A percentile compares a stretch with the other conserved stretches of the same genome.
These are phyloP conservation scores for Apocynum venetum DNA, from an alignment of 257 asterid genomes.

Conservation along the genomic window DNA sequence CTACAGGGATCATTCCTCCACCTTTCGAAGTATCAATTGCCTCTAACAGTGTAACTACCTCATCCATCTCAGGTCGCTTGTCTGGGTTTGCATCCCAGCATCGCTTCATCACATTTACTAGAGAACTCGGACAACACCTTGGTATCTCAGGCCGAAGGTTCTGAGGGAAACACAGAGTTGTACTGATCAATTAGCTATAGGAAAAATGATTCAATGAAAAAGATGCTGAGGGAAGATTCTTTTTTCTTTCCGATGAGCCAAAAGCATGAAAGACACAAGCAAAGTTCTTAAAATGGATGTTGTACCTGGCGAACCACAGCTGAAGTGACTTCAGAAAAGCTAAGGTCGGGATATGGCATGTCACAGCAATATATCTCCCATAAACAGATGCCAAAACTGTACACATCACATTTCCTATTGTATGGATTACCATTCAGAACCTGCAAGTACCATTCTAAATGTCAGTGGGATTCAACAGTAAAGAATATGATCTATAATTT, in stretches of 20 bases:
- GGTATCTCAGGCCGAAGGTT: constrained; percentile 89
- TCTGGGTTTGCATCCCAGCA: constrained; percentile 92
- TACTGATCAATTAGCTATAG: neutral
- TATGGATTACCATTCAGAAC: constrained; percentile 74
- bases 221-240: neutral
- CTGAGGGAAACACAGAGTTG: constrained; percentile 26
- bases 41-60: constrained; percentile 71
- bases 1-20: constrained; percentile 91
- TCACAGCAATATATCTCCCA: constrained; percentile 93
- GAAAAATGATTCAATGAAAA: neutral
- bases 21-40: constrained; percentile 81
- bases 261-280: neutral
- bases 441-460: constrained; percentile 29
- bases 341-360: constrained; percentile 92
- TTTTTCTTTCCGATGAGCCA: neutral
- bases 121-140: constrained; percentile 74
- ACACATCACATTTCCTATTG: constrained; percentile 80
- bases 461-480: neutral
- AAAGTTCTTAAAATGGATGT: neutral
- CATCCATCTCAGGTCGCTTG: constrained; percentile 88
- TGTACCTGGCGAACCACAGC: constrained; percentile 87
- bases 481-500: neutral
- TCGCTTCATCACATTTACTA: constrained; percentile 71
- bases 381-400: constrained; percentile 79
- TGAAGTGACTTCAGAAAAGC: constrained; percentile 88